phyloP scores from a whole-genome alignment of 2,329 filamentous ascomycete genomes.

The Metarhizium guizhouense region DNA sequence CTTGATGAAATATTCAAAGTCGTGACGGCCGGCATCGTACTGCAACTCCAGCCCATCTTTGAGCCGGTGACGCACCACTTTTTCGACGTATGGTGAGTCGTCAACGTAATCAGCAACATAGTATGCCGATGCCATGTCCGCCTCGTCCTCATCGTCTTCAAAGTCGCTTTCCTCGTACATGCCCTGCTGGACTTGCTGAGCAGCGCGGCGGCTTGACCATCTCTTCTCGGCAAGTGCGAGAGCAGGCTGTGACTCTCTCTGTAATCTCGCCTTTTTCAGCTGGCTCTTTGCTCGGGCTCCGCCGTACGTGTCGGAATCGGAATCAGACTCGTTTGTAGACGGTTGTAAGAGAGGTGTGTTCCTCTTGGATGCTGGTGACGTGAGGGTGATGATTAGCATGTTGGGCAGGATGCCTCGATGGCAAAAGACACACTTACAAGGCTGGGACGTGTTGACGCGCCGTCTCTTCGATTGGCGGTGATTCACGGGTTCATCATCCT shows the following conservation, averaged over 20 bases:
- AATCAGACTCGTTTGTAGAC: conserved; percentile 53
- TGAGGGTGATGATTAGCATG: not conserved
- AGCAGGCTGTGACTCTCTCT: conserved; percentile 57
- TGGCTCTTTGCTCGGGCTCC: conserved; percentile 60
- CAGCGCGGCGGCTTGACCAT: conserved; percentile 81
- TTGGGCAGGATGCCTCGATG: not conserved
- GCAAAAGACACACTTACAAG: conserved; percentile 39
- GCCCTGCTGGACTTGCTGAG: conserved; percentile 59
- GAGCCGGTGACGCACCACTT: conserved; percentile 77
- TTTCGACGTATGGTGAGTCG: conserved; percentile 77
- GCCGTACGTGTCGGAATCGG: conserved; percentile 71
- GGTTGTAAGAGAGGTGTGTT: conserved; percentile 46
- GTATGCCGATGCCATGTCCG: conserved; percentile 49
- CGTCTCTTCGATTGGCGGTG: conserved; percentile 59
- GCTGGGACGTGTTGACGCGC: conserved; percentile 55
- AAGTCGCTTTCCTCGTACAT: conserved; percentile 58
- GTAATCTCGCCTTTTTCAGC: conserved; percentile 70
- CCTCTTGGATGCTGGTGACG: conserved; percentile 46
- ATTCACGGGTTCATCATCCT: conserved; percentile 49
- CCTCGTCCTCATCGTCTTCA: conserved; percentile 57
- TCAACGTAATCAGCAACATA: conserved; percentile 64
- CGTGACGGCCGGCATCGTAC: conserved; percentile 52
- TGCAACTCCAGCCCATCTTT: conserved; percentile 57
- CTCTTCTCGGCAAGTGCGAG: conserved; percentile 71
- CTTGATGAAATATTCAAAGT: conserved; percentile 91